Evolutionary conservation across 495 filamentous ascomycete genomes (phyloP).

Genomic region (Lepidopterella palustris): DNA sequence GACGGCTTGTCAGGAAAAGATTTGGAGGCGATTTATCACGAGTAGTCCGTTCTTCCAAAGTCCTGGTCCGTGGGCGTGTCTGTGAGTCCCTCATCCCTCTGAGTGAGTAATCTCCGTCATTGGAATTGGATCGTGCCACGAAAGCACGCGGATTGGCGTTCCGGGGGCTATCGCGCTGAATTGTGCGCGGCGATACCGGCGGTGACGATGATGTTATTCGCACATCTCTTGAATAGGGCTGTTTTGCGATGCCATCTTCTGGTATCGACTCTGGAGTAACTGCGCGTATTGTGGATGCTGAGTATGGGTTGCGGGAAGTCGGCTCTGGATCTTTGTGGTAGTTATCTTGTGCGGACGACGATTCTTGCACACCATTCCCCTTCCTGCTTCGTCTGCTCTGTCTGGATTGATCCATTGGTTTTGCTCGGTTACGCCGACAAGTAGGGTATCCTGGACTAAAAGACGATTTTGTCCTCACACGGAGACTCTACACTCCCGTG

Average conservation of each 20-base stretch:
- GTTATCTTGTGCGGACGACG: constrained; percentile 4
- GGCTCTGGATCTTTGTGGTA: constrained; percentile 13
- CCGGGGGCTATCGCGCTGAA: constrained; percentile 8
- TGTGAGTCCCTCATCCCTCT: constrained; percentile 15
- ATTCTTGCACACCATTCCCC: constrained; percentile 13
- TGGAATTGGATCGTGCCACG: constrained; percentile 24
- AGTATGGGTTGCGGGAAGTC: constrained; percentile 9
- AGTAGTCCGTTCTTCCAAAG: constrained; percentile 34
- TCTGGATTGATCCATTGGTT: constrained; percentile 18
- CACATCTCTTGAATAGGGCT: constrained; percentile 5
- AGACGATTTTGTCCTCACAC: background rate
- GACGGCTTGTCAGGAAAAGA: constrained; percentile 30
- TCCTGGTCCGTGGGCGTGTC: constrained; percentile 36
- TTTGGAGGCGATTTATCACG: constrained; percentile 31
- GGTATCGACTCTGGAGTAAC: constrained; percentile 34
- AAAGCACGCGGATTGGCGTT: constrained; percentile 22
- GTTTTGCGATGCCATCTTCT: constrained; percentile 20
- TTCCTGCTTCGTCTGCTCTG: constrained; percentile 13
- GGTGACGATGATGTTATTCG: constrained; percentile 13
- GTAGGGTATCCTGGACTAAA: constrained; percentile 3
- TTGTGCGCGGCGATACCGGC: constrained; percentile 22
- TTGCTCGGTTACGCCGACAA: background rate
- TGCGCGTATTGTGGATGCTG: constrained; percentile 28
- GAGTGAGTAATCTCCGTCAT: constrained; percentile 24
- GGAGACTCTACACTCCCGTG: constrained; percentile 1